Conservation (phyloP, 352 stramenopile species). For the Phytophthora foliorum region DNA sequence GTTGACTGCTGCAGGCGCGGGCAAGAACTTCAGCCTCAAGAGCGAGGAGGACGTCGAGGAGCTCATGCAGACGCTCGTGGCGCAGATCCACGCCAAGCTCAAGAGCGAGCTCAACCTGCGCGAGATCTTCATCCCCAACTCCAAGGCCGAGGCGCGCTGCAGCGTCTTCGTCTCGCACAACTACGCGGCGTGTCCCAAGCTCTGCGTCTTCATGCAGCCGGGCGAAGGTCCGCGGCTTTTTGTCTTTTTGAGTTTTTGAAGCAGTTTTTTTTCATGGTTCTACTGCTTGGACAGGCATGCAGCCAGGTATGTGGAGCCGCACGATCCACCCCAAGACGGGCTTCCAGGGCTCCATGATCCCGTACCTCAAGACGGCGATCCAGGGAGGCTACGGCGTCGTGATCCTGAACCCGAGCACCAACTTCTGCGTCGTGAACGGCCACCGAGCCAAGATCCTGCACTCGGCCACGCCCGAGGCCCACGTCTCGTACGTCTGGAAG, state of each 20-base stretch:
- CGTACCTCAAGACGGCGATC: conserved; percentile 88
- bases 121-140: conserved; percentile 91
- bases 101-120: conserved; percentile 86
- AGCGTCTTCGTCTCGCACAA: conserved; percentile 90
- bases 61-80: conserved; percentile 85
- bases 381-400: conserved; percentile 87
- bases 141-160: conserved; percentile 86
- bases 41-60: conserved; percentile 88
- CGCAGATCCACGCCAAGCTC: conserved; percentile 88
- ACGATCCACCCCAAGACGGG: conserved; percentile 82
- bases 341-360: conserved; percentile 90
- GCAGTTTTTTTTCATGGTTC: neutral
- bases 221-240: conserved; percentile 55
- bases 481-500: conserved; percentile 89
- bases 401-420: conserved; percentile 87
- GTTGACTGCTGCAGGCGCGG: conserved; percentile 24
- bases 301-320: conserved; percentile 79
- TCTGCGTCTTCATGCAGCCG: conserved; percentile 87
- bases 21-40: conserved; percentile 84
- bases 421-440: conserved; percentile 81
- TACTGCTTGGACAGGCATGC: conserved; percentile 70
- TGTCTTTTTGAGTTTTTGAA: neutral
- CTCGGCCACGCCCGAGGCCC: conserved; percentile 77
- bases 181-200: conserved; percentile 80
- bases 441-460: conserved; percentile 87